Evolutionary conservation across 2,329 filamentous ascomycete species (phyloP).

Genomic region (Cordyceps cicadae): DNA sequence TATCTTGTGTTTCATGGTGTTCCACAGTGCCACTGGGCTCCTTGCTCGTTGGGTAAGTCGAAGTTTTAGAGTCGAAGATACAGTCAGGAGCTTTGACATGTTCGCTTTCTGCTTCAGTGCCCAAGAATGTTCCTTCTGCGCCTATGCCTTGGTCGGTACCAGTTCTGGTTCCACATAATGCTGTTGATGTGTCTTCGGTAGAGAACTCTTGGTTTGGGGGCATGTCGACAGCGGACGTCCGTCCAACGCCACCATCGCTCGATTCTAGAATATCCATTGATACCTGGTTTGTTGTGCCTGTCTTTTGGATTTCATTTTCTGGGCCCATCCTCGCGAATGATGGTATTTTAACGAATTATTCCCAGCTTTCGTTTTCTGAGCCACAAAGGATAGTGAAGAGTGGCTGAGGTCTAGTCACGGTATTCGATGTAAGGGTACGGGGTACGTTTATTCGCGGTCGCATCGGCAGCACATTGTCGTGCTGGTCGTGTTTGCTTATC

Average conservation of each 20-base stretch:
- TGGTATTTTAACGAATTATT: not conserved
- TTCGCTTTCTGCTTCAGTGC: not conserved
- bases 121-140: not conserved
- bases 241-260: not conserved
- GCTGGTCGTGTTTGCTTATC: not conserved
- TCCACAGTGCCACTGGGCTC: not conserved
- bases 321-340: not conserved
- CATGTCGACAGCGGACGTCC: not conserved
- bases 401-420: not conserved
- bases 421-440: not conserved
- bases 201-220: not conserved
- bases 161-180: not conserved
- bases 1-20: not conserved
- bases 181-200: not conserved
- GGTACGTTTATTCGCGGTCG: not conserved
- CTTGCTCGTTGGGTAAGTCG: not conserved
- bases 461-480: not conserved
- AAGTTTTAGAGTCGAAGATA: not conserved
- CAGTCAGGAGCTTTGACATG: not conserved
- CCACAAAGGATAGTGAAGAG: not conserved
- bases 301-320: not conserved
- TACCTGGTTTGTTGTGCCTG: not conserved
- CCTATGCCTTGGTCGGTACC: not conserved
- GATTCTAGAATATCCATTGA: not conserved
- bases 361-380: not conserved